phyloP scores from a whole-genome alignment of 441 rosid genomes.

The Euphorbia schlechtendalii region DNA sequence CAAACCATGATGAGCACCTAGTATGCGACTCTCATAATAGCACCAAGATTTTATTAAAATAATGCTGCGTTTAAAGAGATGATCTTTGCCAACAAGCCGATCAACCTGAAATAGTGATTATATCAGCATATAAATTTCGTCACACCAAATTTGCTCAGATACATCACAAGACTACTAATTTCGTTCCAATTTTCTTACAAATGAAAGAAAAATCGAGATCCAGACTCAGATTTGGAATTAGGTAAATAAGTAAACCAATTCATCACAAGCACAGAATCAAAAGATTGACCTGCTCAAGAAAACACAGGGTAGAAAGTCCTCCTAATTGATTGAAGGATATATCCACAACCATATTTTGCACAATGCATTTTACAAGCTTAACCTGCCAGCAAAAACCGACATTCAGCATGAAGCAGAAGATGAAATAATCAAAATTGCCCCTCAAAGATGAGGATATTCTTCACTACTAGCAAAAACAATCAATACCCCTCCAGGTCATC shows the following conservation, averaged over 20 bases:
- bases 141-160: not conserved
- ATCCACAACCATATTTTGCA: conserved; percentile 77
- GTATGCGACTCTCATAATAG: conserved; percentile 88
- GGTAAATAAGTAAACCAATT: not conserved
- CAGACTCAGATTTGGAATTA: not conserved
- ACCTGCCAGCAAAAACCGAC: conserved; percentile 43
- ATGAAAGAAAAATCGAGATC: not conserved
- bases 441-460: not conserved
- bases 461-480: conserved; percentile 5
- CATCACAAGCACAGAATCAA: not conserved
- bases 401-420: not conserved
- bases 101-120: conserved; percentile 46
- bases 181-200: not conserved
- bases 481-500: not conserved
- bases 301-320: conserved; percentile 68
- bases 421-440: not conserved
- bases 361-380: conserved; percentile 74
- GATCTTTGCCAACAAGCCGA: conserved; percentile 56
- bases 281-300: conserved; percentile 63
- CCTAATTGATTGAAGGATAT: conserved; percentile 82
- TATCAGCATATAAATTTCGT: conserved; percentile 3
- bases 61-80: conserved; percentile 82
- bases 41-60: conserved; percentile 88
- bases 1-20: conserved; percentile 87
- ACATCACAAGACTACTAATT: not conserved